Evolutionary conservation across 139 green algal genomes (phyloP).

Genomic region (Chlorella sp.): DNA sequence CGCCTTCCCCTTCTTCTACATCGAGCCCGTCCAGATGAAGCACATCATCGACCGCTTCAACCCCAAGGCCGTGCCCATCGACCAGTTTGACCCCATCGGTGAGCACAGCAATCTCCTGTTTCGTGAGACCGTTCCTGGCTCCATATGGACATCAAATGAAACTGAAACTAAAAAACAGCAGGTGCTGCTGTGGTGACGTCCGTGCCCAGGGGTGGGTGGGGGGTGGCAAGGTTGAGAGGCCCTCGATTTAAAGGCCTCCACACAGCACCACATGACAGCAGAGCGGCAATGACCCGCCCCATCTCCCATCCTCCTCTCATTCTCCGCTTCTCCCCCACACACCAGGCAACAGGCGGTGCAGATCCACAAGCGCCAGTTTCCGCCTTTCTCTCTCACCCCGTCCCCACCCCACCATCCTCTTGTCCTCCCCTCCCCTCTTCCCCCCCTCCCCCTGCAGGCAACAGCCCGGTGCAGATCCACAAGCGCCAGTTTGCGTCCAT

Average conservation of each 20-base stretch:
- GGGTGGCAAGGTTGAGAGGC: neutral
- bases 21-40: conserved; percentile 53
- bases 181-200: neutral
- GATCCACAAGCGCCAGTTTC: too few relatives aligned
- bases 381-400: too few relatives aligned
- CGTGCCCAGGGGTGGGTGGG: neutral
- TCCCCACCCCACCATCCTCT: too few relatives aligned
- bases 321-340: neutral
- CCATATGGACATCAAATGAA: too few relatives aligned
- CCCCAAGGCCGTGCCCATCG: conserved; percentile 38
- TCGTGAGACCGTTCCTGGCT: too few relatives aligned
- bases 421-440: neutral
- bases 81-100: conserved; percentile 59
- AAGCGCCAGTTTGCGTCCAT: conserved; percentile 64
- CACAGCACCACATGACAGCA: neutral
- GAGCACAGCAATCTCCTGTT: too few relatives aligned
- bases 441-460: conserved; percentile 38
- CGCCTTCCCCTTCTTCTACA: conserved; percentile 89
- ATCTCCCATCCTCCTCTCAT: neutral
- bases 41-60: conserved; percentile 54
- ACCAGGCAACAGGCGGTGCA: too few relatives aligned
- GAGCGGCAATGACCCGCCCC: neutral
- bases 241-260: neutral
- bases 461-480: conserved; percentile 69
- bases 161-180: too few relatives aligned